Base-by-base conservation (phyloP, 1,139 yeast species). In the Taphrina wiesneri region DNA sequence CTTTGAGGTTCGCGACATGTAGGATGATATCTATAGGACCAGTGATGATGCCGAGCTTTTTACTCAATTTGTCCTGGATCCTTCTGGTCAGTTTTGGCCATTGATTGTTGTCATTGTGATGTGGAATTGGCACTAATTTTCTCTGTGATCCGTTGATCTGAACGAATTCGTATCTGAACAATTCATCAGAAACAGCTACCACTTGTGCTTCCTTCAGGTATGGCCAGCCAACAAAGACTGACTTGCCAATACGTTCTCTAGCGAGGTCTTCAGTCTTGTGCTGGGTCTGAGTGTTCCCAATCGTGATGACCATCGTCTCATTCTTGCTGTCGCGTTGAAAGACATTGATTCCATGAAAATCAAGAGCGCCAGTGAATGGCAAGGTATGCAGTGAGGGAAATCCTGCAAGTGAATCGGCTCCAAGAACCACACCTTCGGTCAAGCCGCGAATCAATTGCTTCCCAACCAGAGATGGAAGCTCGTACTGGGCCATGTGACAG, bases 171-270 rank as follows among this genome's bases (percentile, higher is more conserved):
- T 83, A 83, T 57, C 79, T 80, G 71, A 76, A 76, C 46, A 79
- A 77, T 9, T 81, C 83, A 75, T 88, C 93, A 57, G 81, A 77
- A 6, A 93, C 83, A 47, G 83, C 82, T 17, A 85, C 80, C 51
- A 93, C 85, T 73, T 83, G 85, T 25, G 92, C 88, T 76, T 93
- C 98, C 70, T 86, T 83, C 71, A 93, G 79, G 74, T 86, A 90
- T 30, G 99, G 99, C 95, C 96, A 93, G 71, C 86, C 85, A 19
- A 89, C 83, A 74, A 86, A 91, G 7, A 88, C 87, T 64, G 84
- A 77, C 68, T 84, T 81, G 65, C 85, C 86, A 65, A 87, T 73
- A 68, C 82, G 83, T 71, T 85, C 81, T 67, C 83, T 82, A 28
- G 91, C 86, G 71, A 90, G 81, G 19, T 72, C 68, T 23, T 80